Evolutionary conservation across 768 basidiomycete species (phyloP).

Genomic region (Tulasnella sp.): DNA sequence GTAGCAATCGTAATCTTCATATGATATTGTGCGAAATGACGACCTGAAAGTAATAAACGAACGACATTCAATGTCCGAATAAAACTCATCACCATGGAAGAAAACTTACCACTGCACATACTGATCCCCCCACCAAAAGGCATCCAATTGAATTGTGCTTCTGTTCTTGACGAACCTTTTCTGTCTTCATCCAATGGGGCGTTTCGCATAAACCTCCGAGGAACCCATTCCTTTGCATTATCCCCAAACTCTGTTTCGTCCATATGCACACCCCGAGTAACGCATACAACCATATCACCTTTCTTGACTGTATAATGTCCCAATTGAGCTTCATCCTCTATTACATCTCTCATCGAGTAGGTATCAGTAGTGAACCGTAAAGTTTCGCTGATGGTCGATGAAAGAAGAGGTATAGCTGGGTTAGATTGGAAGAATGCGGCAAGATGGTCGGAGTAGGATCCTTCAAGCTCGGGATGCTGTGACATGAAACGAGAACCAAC

Average conservation of each 20-base stretch:
- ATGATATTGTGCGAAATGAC: slow-evolving; percentile 12
- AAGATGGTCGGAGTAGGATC: slow-evolving; percentile 3
- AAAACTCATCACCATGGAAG: background rate
- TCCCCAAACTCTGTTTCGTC: slow-evolving; percentile 6
- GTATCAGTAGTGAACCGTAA: slow-evolving; percentile 9
- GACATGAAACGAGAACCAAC: background rate
- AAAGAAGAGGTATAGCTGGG: background rate
- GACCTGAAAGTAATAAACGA: background rate
- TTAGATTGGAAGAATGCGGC: slow-evolving; percentile 11
- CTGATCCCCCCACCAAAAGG: slow-evolving; percentile 9
- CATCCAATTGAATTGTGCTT: slow-evolving; percentile 2
- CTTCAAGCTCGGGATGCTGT: background rate
- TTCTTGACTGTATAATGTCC: slow-evolving; percentile 13
- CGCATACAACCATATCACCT: slow-evolving; percentile 6
- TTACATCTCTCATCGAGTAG: slow-evolving; percentile 11
- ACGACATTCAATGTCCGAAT: background rate
- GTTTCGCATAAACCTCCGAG: background rate
- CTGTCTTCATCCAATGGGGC: background rate
- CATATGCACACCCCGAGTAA: slow-evolving; percentile 5
- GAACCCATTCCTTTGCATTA: background rate
- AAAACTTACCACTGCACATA: slow-evolving; percentile 7
- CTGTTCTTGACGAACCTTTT: background rate
- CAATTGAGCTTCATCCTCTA: background rate
- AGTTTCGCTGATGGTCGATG: slow-evolving; percentile 3
- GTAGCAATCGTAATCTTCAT: slow-evolving; percentile 12